Conservation (phyloP, 805 yeast genomes). For the Ogataea glucozyma region DNA sequence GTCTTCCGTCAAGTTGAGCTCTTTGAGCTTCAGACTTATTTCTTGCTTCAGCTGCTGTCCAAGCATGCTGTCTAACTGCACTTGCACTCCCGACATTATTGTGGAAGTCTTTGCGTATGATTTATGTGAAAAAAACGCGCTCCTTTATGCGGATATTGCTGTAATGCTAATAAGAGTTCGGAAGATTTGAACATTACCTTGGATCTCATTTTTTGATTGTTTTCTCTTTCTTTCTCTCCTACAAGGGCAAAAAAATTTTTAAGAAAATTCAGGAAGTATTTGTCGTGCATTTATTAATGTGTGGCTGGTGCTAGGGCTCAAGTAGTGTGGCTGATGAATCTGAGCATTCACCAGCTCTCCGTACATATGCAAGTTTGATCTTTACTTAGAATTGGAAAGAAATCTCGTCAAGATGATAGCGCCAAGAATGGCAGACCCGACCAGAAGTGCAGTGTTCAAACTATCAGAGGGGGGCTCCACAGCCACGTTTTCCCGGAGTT, state of each 20-base stretch:
- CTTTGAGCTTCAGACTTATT: conserved; percentile 42
- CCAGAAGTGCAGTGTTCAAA: conserved; percentile 2
- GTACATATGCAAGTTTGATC: neutral
- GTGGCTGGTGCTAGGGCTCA: neutral
- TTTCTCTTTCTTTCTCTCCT: conserved; percentile 4
- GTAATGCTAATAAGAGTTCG: too few species aligned
- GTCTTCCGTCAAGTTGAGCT: conserved; percentile 49
- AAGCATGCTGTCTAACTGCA: conserved; percentile 35
- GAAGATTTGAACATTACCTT: too few species aligned
- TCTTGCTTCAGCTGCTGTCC: conserved; percentile 45
- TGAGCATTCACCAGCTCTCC: too few species aligned
- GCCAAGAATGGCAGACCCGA: conserved; percentile 12
- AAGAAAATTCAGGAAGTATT: conserved; percentile 1
- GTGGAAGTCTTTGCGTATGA: neutral
- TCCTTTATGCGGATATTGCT: too few species aligned
- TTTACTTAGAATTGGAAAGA: neutral
- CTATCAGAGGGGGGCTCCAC: neutral
- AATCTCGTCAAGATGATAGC: conserved; percentile 9
- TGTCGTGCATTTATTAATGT: conserved; percentile 1
- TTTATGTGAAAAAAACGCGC: neutral
- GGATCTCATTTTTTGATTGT: neutral
- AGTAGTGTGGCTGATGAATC: neutral
- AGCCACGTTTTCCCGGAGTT: neutral
- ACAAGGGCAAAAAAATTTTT: conserved; percentile 21
- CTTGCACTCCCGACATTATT: conserved; percentile 25